Percentiles rank a stretch among this genome's conserved stretches.
Evolutionary conservation across 345 rosid species (phyloP).

Genomic region (Aurinia saxatilis): DNA sequence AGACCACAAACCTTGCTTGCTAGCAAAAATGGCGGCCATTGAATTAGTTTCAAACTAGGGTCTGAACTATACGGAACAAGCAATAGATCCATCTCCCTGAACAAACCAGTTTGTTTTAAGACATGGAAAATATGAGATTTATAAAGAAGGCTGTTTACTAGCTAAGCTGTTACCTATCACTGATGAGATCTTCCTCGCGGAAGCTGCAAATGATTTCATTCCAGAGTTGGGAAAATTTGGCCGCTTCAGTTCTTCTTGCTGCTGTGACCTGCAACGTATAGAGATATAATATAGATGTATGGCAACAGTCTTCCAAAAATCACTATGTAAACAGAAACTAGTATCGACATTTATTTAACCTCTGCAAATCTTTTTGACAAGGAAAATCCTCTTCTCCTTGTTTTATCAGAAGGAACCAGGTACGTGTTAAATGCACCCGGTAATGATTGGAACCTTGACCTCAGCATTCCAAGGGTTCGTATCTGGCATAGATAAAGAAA

Average conservation of each 20-base stretch:
- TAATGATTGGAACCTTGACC: constrained; percentile 91
- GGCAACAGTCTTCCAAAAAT: background rate
- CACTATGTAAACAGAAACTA: background rate
- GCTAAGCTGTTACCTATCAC: constrained; percentile 68
- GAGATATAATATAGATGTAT: constrained; percentile 13
- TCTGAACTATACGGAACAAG: constrained; percentile 89
- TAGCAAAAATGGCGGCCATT: constrained; percentile 98
- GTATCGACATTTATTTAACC: constrained; percentile 35
- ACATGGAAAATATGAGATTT: constrained; percentile 1
- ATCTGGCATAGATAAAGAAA: constrained; percentile 35
- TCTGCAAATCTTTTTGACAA: constrained; percentile 78
- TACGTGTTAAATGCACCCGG: constrained; percentile 87
- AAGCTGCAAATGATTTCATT: constrained; percentile 90
- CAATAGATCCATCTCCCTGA: constrained; percentile 97
- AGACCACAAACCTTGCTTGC: constrained; percentile 80
- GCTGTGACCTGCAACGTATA: constrained; percentile 73
- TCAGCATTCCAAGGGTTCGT: constrained; percentile 90
- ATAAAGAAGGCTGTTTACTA: constrained; percentile 2
- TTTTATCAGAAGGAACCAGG: constrained; percentile 82
- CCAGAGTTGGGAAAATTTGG: constrained; percentile 97
- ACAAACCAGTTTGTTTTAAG: constrained; percentile 23
- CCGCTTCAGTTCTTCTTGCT: constrained; percentile 92
- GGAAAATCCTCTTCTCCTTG: constrained; percentile 76
- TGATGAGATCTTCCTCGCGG: constrained; percentile 98
- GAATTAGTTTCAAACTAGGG: constrained; percentile 86